A percentile compares a stretch with the other conserved stretches of the same genome.
phyloP scores from a whole-genome alignment of 768 basidiomycete species.

The Hemileccinum rubropunctum region DNA sequence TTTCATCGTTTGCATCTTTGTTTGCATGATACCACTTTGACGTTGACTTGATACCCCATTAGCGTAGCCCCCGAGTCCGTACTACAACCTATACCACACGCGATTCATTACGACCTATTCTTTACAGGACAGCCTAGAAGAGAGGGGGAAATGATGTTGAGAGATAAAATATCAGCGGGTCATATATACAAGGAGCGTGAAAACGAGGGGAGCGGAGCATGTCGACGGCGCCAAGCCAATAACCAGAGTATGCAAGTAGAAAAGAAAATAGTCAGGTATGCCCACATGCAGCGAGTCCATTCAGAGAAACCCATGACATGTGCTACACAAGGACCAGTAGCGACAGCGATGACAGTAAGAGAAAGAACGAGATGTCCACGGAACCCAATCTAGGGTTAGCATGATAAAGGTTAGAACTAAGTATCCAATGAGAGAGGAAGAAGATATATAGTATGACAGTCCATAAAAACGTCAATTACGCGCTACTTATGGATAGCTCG shows the following conservation, averaged over 20 bases:
- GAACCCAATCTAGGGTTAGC: slow-evolving; percentile 4
- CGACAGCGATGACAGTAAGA: not conserved
- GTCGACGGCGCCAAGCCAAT: not conserved
- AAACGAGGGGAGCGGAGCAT: not conserved
- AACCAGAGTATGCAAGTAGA: not conserved
- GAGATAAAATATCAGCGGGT: slow-evolving; percentile 7
- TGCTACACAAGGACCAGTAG: not conserved
- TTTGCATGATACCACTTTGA: slow-evolving; percentile 5
- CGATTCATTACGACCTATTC: slow-evolving; percentile 1
- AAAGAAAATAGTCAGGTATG: not conserved
- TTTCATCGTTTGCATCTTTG: not conserved
- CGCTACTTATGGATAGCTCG: slow-evolving; percentile 54
- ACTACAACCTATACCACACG: not conserved
- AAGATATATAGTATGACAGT: not conserved
- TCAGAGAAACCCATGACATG: not conserved
- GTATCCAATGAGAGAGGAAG: slow-evolving; percentile 9
- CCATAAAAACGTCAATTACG: slow-evolving; percentile 29
- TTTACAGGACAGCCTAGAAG: slow-evolving; percentile 6
- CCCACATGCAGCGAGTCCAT: slow-evolving; percentile 4
- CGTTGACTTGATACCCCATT: slow-evolving; percentile 6
- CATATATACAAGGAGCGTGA: slow-evolving; percentile 10
- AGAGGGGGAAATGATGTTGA: not conserved
- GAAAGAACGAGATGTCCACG: slow-evolving; percentile 9
- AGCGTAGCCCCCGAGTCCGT: not conserved
- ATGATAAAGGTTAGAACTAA: slow-evolving; percentile 4